phyloP scores from a whole-genome alignment of 306 rosid genomes.

The Quercus aquifolioides region DNA sequence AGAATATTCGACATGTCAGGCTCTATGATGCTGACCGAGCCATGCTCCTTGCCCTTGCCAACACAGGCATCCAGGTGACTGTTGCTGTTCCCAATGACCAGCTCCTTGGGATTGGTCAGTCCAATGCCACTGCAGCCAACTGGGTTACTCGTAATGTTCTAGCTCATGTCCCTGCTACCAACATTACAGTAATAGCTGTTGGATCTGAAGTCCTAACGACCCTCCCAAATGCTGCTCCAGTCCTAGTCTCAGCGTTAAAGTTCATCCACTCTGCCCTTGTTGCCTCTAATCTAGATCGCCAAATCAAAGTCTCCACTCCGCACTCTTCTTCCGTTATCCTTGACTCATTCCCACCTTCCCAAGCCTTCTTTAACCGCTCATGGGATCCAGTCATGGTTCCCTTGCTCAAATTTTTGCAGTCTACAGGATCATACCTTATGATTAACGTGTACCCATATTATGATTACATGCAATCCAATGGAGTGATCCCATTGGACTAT shows the following conservation, averaged over 20 bases:
- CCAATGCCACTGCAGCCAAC: conserved; percentile 94
- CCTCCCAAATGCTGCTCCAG: conserved; percentile 84
- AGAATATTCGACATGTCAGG: conserved; percentile 69
- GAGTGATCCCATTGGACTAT: conserved; percentile 87
- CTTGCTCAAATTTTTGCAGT: conserved; percentile 72
- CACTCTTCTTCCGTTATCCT: conserved; percentile 82
- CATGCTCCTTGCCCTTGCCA: conserved; percentile 80
- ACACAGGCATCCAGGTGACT: conserved; percentile 70
- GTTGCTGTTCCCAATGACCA: conserved; percentile 88
- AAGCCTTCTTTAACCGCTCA: conserved; percentile 87
- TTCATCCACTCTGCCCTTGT: conserved; percentile 91
- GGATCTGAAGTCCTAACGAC: conserved; percentile 85
- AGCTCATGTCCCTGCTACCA: conserved; percentile 88
- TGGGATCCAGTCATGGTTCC: conserved; percentile 92
- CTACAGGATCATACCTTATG: conserved; percentile 81
- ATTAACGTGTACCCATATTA: conserved; percentile 91
- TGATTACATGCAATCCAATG: conserved; percentile 79
- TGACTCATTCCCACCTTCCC: conserved; percentile 96
- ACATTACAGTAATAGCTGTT: conserved; percentile 79
- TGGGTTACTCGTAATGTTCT: conserved; percentile 86
- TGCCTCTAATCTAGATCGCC: conserved; percentile 77
- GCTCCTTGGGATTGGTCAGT: conserved; percentile 88
- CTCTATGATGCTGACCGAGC: conserved; percentile 78
- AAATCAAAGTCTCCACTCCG: conserved; percentile 81
- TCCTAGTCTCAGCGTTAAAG: conserved; percentile 80